phyloP scores from a whole-genome alignment of 2,329 filamentous ascomycete species.

The Xylariomycetidae sp. region DNA sequence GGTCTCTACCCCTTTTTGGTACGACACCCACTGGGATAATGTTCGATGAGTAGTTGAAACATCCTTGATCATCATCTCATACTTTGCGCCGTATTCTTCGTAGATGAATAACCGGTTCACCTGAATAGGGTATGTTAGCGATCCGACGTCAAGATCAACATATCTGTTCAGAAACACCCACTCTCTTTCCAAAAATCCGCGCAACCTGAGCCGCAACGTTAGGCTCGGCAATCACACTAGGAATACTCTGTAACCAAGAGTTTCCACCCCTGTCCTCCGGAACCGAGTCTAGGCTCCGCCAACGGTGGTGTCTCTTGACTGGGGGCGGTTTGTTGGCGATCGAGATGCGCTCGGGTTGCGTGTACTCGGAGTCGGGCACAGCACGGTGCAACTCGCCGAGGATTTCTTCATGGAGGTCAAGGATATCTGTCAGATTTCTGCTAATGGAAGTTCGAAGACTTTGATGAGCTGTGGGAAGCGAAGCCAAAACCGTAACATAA shows the following conservation, averaged over 20 bases:
- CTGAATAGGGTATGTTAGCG: too few relatives aligned
- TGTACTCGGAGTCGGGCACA: constrained; percentile 65
- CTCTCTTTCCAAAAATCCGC: constrained; percentile 56
- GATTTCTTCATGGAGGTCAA: constrained; percentile 79
- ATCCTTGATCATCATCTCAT: constrained; percentile 79
- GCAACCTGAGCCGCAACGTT: constrained; percentile 57
- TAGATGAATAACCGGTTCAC: constrained; percentile 81
- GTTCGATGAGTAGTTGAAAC: constrained; percentile 63
- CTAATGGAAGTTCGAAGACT: constrained; percentile 70
- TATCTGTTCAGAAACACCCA: too few relatives aligned
- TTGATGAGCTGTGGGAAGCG: constrained; percentile 60
- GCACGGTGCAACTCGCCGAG: constrained; percentile 67
- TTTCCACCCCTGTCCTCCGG: constrained; percentile 35
- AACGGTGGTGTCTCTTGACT: constrained; percentile 36
- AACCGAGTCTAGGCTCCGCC: constrained; percentile 44
- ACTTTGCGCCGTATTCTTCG: constrained; percentile 87
- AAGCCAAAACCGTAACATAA: constrained; percentile 69
- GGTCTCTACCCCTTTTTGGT: constrained; percentile 81
- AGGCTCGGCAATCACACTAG: constrained; percentile 54
- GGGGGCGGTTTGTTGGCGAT: constrained; percentile 14
- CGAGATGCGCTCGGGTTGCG: constrained; percentile 35
- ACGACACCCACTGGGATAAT: constrained; percentile 70
- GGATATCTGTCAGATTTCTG: constrained; percentile 71
- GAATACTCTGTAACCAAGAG: constrained; percentile 40
- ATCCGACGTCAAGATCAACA: too few relatives aligned